Evolutionary conservation across 495 filamentous ascomycete species (phyloP).

Genomic region (Aspergillus homomorphus): DNA sequence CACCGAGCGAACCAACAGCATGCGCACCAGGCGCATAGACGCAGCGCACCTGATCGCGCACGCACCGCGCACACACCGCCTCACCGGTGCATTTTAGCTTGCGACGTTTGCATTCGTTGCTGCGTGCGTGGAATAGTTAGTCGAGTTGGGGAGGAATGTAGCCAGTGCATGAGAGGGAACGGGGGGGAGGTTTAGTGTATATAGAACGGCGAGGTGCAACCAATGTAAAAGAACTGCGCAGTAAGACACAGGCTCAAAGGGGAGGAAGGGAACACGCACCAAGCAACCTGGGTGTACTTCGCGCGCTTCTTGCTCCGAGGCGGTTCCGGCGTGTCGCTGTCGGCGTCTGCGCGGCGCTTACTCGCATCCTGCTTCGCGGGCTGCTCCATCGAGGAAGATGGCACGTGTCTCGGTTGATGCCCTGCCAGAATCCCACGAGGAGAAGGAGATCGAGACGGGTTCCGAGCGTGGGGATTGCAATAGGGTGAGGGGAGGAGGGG

Average conservation of each 20-base stretch:
- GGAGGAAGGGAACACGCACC: constrained; percentile 21
- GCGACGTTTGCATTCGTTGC: constrained; percentile 84
- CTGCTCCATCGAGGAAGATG: no score
- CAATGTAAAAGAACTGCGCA: background rate
- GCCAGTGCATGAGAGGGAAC: no score
- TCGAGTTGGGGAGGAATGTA: no score
- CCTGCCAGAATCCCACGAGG: no score
- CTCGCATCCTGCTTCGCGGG: no score
- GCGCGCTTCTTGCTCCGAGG: constrained; percentile 34
- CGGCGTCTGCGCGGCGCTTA: no score
- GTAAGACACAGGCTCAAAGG: background rate
- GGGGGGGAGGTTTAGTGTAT: no score
- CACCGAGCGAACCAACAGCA: background rate
- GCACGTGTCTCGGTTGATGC: no score
- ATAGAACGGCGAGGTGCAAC: no score
- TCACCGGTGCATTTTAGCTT: constrained; percentile 92
- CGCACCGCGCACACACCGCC: constrained; percentile 71
- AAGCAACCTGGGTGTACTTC: constrained; percentile 40
- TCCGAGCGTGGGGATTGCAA: background rate
- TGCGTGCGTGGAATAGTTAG: constrained; percentile 22
- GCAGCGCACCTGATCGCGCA: constrained; percentile 60
- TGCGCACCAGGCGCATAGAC: constrained; percentile 49
- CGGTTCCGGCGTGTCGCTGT: constrained; percentile 16
- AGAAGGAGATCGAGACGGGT: background rate
- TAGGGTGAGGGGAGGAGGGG: background rate